These are phyloP conservation scores for Phialemoniopsis sp. DNA, from an alignment of 2,329 filamentous ascomycete genomes.

Conservation along the genomic window DNA sequence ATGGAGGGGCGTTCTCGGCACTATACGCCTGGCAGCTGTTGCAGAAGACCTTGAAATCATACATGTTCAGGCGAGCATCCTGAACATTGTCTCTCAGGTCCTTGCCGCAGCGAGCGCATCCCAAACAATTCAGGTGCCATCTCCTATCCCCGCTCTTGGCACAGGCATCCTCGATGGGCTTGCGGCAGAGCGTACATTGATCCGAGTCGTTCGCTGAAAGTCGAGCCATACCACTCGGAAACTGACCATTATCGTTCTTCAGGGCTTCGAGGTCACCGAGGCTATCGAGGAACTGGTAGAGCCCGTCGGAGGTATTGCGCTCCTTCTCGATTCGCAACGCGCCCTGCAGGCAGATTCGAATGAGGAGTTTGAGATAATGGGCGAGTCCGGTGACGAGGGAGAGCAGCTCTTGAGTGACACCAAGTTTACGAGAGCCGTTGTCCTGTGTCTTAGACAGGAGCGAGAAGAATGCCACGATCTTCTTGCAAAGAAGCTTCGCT, in stretches of 20 bases:
- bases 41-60: constrained; percentile 69
- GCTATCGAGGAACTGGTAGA: constrained; percentile 80
- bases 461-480: constrained; percentile 97
- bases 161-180: constrained; percentile 94
- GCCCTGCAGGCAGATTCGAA: constrained; percentile 93
- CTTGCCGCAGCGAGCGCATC: constrained; percentile 60
- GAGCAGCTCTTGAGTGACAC: constrained; percentile 97
- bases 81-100: constrained; percentile 66
- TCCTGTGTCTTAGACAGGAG: constrained; percentile 93
- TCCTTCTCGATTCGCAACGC: constrained; percentile 89
- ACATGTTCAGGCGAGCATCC: constrained; percentile 68
- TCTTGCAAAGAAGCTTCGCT: constrained; percentile 99
- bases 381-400: constrained; percentile 93
- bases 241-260: constrained; percentile 65
- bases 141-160: constrained; percentile 68
- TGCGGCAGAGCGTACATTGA: constrained; percentile 75
- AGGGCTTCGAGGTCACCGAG: constrained; percentile 78
- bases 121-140: constrained; percentile 82
- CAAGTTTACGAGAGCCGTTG: constrained; percentile 81
- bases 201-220: constrained; percentile 77
- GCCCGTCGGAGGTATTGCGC: constrained; percentile 65
- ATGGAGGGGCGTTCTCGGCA: constrained; percentile 47
- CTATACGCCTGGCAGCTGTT: constrained; percentile 56
- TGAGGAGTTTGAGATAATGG: constrained; percentile 95
- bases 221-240: constrained; percentile 59